Base-by-base conservation (phyloP, 75 land plant species). In the Pinus albicaulis region DNA sequence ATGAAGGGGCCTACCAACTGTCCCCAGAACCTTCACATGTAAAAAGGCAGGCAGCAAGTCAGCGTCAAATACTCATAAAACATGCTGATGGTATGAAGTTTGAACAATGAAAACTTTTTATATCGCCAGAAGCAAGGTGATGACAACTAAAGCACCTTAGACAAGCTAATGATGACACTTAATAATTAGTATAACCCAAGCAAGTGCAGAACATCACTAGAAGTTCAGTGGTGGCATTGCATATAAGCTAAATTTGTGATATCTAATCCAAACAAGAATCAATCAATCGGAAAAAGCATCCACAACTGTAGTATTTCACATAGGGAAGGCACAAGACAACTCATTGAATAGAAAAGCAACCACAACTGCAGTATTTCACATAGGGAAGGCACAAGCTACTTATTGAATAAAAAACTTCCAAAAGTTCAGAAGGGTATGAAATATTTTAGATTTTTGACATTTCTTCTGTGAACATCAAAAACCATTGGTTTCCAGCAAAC, bases 21-120 rank as follows among this genome's bases (percentile, higher is more conserved):
- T 88, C 25, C 99, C 99, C 79, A 93, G 88, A 81, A 96, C 90
- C 99, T 96, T 89, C 71, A 78, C 79, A 62, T 19, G 60, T 31
- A 19, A 56, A 52, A 57, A 25, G 16, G 22, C 53, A 61, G 22
- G 55, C 55, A 48, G 16, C 22, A 44, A 77, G 57, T 38, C 52
- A 57, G 53, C 34, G 6, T 14, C 52, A 17, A 64, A 64, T 17
- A 59, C 23, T 5, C 24, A 31, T 7, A 4, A 34, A 64, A 28
- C 13, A 7, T 64, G 20, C 31, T 64, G 68, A 34, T 34, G n/a
- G 19, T 64, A 64, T 17, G 19, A 16, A 64, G 20, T 28, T 64
- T 48, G 53, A 48, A 48, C 16, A 7, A 19, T 64, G 34, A 5
- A 31, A 17, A 28, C 34, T 34, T 5, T 36, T 7, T 64, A 31